Percentiles rank a stretch among this genome's conserved stretches.
Evolutionary conservation across 225 moss, liverwort and hornwort species (phyloP).

Genomic region (Sphagnum tenellum): DNA sequence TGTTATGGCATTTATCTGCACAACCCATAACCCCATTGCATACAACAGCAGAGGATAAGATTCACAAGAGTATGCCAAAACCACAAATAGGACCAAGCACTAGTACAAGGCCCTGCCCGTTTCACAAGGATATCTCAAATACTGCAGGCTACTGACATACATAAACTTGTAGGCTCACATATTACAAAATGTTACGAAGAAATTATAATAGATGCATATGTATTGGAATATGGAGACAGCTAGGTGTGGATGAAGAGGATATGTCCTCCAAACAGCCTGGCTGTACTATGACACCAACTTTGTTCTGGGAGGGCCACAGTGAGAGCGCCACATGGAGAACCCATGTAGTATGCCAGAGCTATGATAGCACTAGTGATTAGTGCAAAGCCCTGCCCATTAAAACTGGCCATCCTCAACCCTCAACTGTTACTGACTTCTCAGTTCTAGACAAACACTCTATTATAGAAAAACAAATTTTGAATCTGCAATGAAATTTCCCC

Average conservation of each 20-base stretch:
- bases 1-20: conserved; percentile 80
- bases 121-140: not conserved
- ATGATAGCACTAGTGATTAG: not conserved
- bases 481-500: too few relatives aligned
- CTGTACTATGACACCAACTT: conserved; percentile 10
- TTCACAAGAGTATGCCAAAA: conserved; percentile 4
- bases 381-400: conserved; percentile 1
- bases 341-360: conserved; percentile 6
- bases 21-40: conserved; percentile 1
- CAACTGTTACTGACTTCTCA: too few relatives aligned
- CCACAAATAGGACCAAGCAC: not conserved
- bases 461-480: too few relatives aligned
- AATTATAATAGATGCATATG: not conserved
- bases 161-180: not conserved
- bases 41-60: conserved; percentile 6
- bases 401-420: not conserved
- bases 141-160: not conserved
- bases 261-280: not conserved
- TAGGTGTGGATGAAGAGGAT: not conserved
- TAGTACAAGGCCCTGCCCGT: conserved; percentile 4
- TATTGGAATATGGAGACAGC: not conserved
- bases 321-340: conserved; percentile 7
- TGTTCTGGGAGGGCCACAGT: conserved; percentile 2
- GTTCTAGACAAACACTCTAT: too few relatives aligned
- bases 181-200: not conserved